Base-by-base conservation (phyloP, 2,329 filamentous ascomycete genomes). In the Verticillium zaregamsianum region DNA sequence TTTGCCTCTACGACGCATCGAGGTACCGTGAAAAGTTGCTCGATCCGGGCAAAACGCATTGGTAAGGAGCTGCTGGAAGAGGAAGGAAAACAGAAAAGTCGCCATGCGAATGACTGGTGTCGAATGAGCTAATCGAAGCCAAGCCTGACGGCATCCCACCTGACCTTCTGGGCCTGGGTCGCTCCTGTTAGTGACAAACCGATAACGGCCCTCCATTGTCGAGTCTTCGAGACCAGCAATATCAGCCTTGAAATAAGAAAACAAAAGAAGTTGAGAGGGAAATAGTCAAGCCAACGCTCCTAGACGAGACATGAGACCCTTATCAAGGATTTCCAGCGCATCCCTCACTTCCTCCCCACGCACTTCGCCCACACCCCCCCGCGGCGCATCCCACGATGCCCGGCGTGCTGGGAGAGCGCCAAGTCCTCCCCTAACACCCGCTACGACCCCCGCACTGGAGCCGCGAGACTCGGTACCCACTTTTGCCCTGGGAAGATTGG, bases 401-500 rank as follows among this genome's bases (percentile, higher is more conserved):
- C 45, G 20, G 9, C 3, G 31, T 17, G 55, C 8, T 32, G 55
- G 55, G 55, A 57, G 55, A 57, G 45, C 55, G 55, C 55, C 55
- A 57, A 33, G 55, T 57, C 33, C 15, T 33, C 31, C 55, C 55
- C 33, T 59, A 59, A 39, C 58, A 54, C 25, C 15, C 28, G 55
- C 55, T 37, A 32, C 55, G 17, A 17, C 55, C 55, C 55, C 55
- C 55, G 55, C 55, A 57, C 31, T 57, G 28, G 17, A 57, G 55
- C 55, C 14, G 45, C n/a, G 20, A 52, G 11, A 20, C 4, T 5
- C 4, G 20, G 6, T n/a, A 9, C 45, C 45, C 45, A 52, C 45
- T 23, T 52, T 14, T 57, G 15, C 25, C 28, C 55, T 57, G 69
- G 69, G n/a, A 23, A 52, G 45, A 14, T 23, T 52, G 57, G 45